Evolutionary conservation across 139 green algal genomes (phyloP).

Genomic region (Nannochloris sp.): DNA sequence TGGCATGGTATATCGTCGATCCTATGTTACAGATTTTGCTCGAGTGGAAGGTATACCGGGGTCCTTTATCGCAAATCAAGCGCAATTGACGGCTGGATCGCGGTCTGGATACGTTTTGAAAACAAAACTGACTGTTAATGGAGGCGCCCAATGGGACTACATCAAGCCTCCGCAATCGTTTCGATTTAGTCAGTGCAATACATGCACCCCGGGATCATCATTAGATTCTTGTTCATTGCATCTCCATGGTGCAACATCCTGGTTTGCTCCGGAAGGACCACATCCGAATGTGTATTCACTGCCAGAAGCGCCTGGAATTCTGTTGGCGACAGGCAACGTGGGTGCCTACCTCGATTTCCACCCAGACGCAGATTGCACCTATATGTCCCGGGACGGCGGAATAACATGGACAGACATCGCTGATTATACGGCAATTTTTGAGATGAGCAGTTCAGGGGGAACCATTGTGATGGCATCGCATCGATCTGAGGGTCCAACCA

Average conservation of each 20-base stretch:
- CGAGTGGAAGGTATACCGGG: slow-evolving; percentile 60
- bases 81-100: not conserved
- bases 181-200: slow-evolving; percentile 28
- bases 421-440: slow-evolving; percentile 44
- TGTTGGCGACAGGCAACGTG: slow-evolving; percentile 84
- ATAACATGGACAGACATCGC: slow-evolving; percentile 79
- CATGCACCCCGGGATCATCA: slow-evolving; percentile 16
- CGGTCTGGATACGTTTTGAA: not conserved
- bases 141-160: slow-evolving; percentile 65
- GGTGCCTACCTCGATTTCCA: slow-evolving; percentile 38
- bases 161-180: slow-evolving; percentile 27
- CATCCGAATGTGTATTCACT: slow-evolving; percentile 79
- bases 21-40: slow-evolving; percentile 63
- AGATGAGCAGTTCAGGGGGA: slow-evolving; percentile 87
- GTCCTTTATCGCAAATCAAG: not conserved
- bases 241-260: slow-evolving; percentile 68
- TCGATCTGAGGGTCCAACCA: slow-evolving; percentile 31
- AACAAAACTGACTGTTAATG: slow-evolving; percentile 73
- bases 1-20: slow-evolving; percentile 46
- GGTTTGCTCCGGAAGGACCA: slow-evolving; percentile 28
- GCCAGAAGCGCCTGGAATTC: slow-evolving; percentile 64
- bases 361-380: slow-evolving; percentile 66
- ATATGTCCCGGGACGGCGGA: slow-evolving; percentile 75
- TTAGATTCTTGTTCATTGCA: slow-evolving; percentile 56
- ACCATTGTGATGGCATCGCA: slow-evolving; percentile 76